Base-by-base conservation (phyloP, 768 basidiomycete genomes). In the Lanmaoa pseudosensibilis region DNA sequence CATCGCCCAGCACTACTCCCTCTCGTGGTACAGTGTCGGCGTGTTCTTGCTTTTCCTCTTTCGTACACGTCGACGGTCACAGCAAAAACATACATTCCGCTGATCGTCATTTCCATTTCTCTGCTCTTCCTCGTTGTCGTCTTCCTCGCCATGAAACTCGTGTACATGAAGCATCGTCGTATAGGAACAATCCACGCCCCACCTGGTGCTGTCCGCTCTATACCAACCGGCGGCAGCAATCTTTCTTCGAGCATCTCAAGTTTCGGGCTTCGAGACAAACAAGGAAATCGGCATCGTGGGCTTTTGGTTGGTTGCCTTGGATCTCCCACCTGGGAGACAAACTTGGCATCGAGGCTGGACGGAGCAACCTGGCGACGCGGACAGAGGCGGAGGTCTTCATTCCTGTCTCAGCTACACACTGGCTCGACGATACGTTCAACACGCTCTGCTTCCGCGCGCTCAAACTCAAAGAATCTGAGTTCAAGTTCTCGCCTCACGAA, bases 291-390 rank as follows among this genome's bases (percentile, higher is more conserved):
- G 12, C 39, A 49, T 15, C 50, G 59, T 7, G 66, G 61, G 2
- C 34, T 73, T 27, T 40, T 68, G 44, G 59, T 71, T 13, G 72
- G 70, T 8, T 73, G 60, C 47, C 58, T 71, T 15, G 70, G 70
- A 30, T 73, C 72, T 13, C 70, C 70, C 30, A 18, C 55, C n/a
- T 73, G 72, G 70, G 70, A 71, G 54, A 68, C 66, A 2, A 50
- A 32, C 13, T 44, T 63, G 38, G 52, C 51, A n/a, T 58, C 66
- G 16, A 60, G 51, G 16, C 33, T 68, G 43, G 49, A 57, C 50
- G 39, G 32, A 2, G 47, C 50, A 15, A 11, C 47, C 32, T 57
- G 61, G 57, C 52, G 58, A 25, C 53, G 46, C n/a, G 46, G 27
- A 23, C 58, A 43, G 37, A 39, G 33, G 13, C 54, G 38, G 25